A percentile compares a stretch with the other conserved stretches of the same genome.
Evolutionary conservation across 2,329 filamentous ascomycete species (phyloP).

Genomic region (Paradendryphiella salina): DNA sequence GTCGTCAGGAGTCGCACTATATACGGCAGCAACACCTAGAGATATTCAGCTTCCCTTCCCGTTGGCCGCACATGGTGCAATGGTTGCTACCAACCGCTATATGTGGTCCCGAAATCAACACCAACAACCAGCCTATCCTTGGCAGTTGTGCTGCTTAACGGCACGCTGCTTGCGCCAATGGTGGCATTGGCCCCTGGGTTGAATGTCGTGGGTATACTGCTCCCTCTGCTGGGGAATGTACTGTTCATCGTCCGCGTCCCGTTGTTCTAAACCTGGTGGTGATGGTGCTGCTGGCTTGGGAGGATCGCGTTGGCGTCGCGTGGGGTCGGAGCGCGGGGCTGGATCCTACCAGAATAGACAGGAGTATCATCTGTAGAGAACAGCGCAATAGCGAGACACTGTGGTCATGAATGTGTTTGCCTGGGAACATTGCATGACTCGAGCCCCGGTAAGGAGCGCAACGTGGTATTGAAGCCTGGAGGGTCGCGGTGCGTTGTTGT

Average conservation of each 20-base stretch:
- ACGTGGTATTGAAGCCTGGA: constrained; percentile 32
- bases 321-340: constrained; percentile 20
- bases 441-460: constrained; percentile 29
- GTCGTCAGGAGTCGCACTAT: constrained; percentile 76
- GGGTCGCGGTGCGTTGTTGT: constrained; percentile 7
- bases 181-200: constrained; percentile 34
- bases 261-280: constrained; percentile 4
- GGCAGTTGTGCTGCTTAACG: constrained; percentile 20
- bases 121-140: constrained; percentile 72
- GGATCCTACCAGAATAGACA: constrained; percentile 4
- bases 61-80: not conserved
- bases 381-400: constrained; percentile 15
- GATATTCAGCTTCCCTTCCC: constrained; percentile 16
- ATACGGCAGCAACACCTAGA: constrained; percentile 68
- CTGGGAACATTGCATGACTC: constrained; percentile 34
- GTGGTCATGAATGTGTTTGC: constrained; percentile 36
- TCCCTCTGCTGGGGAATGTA: constrained; percentile 27
- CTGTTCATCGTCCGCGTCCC: constrained; percentile 25
- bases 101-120: constrained; percentile 84
- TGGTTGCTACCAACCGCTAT: constrained; percentile 60
- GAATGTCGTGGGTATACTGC: constrained; percentile 41
- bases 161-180: constrained; percentile 15
- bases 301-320: constrained; percentile 17
- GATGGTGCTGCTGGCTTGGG: constrained; percentile 2
- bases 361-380: constrained; percentile 9